Evolutionary conservation across 768 basidiomycete genomes (phyloP).

Genomic region (Pleurotus cornucopiae): DNA sequence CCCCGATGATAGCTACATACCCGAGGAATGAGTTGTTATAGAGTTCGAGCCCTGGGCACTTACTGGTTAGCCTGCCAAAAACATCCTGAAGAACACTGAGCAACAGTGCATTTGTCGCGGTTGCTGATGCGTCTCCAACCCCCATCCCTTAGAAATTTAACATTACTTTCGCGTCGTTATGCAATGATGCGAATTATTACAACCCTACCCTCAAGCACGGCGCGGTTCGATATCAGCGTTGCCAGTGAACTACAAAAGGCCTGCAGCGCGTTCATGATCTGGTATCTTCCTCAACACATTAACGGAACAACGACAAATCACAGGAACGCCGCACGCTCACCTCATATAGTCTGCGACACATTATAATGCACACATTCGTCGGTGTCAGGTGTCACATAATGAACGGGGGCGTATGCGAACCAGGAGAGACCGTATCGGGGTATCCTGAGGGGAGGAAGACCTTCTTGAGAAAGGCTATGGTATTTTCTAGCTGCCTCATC

Average conservation of each 20-base stretch:
- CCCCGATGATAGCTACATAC: conserved; percentile 53
- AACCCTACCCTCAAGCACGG: conserved; percentile 56
- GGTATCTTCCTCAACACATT: conserved; percentile 43
- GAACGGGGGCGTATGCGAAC: conserved; percentile 22
- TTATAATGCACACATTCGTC: no score
- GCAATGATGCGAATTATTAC: background rate
- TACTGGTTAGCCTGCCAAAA: conserved; percentile 61
- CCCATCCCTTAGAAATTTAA: conserved; percentile 45
- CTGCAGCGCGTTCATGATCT: conserved; percentile 61
- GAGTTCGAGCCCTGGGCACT: conserved; percentile 16
- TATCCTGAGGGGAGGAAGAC: conserved; percentile 64
- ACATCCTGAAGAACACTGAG: conserved; percentile 64
- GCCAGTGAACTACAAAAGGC: conserved; percentile 69
- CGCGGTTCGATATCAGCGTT: conserved; percentile 59
- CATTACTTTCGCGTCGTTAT: background rate
- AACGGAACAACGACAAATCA: conserved; percentile 2
- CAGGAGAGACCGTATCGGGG: conserved; percentile 57
- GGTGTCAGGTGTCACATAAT: no score
- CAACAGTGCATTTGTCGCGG: conserved; percentile 61
- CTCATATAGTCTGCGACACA: conserved; percentile 44
- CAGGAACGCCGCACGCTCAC: conserved; percentile 26
- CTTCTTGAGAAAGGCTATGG: conserved; percentile 29
- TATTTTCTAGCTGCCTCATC: background rate
- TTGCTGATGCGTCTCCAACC: conserved; percentile 64
- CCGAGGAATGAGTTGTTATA: background rate